A percentile compares a stretch with the other conserved stretches of the same genome.
These are phyloP conservation scores for Claviceps monticola DNA, from an alignment of 2,329 filamentous ascomycete genomes.

Conservation along the genomic window DNA sequence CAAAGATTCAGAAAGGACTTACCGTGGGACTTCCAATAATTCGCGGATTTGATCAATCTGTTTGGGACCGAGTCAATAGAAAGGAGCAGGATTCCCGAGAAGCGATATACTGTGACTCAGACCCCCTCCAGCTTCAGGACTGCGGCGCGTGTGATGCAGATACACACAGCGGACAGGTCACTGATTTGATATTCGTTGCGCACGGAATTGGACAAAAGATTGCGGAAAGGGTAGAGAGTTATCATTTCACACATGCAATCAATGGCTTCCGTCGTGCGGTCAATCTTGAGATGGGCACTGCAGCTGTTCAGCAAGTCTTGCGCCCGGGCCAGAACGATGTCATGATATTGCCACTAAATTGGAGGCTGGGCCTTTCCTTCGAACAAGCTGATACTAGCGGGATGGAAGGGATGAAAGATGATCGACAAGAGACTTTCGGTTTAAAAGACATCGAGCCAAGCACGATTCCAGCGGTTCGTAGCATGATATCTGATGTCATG, in stretches of 20 bases:
- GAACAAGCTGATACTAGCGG: constrained; percentile 59
- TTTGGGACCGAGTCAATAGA: constrained; percentile 63
- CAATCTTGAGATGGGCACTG: constrained; percentile 67
- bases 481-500: constrained; percentile 94
- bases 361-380: constrained; percentile 77
- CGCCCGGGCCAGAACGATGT: constrained; percentile 71
- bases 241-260: constrained; percentile 92
- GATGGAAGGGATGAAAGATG: constrained; percentile 36
- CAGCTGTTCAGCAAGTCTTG: constrained; percentile 60
- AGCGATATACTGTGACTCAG: constrained; percentile 5
- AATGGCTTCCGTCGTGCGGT: constrained; percentile 78
- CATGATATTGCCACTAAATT: constrained; percentile 90
- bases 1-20: constrained; percentile 71
- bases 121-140: constrained; percentile 16
- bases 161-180: constrained; percentile 54
- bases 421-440: constrained; percentile 43
- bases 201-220: constrained; percentile 96
- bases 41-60: constrained; percentile 67
- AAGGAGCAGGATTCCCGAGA: background rate
- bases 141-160: constrained; percentile 50
- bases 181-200: constrained; percentile 78
- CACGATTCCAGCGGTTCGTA: constrained; percentile 82
- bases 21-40: constrained; percentile 79
- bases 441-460: constrained; percentile 86
- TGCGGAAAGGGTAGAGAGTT: constrained; percentile 87